A percentile compares a stretch with the other conserved stretches of the same genome.
phyloP scores from a whole-genome alignment of 2,329 filamentous ascomycete genomes.

The Xylariaceae sp. region DNA sequence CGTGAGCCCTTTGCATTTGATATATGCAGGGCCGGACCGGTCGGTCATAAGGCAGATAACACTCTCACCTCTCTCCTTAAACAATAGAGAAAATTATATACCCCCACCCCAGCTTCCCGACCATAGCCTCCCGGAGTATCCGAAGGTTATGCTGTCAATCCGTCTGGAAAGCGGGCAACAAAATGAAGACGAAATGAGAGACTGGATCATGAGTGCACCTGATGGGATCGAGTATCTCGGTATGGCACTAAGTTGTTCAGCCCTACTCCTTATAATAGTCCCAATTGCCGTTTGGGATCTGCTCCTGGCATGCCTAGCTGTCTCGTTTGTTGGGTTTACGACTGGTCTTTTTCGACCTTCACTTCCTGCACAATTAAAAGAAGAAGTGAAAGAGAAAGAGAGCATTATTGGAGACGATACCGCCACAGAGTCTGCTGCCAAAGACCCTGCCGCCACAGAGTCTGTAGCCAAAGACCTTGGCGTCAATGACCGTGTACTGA shows the following conservation, averaged over 20 bases:
- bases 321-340: slow-evolving; percentile 1
- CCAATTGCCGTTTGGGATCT: slow-evolving; percentile 1
- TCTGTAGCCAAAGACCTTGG: neutral
- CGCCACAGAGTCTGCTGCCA: too few relatives aligned
- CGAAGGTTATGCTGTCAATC: neutral
- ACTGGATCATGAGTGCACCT: neutral
- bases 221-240: neutral
- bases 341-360: neutral
- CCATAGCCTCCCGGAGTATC: neutral
- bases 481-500: neutral
- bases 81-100: neutral
- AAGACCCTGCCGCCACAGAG: too few relatives aligned
- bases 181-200: neutral
- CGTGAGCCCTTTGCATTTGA: slow-evolving; percentile 3
- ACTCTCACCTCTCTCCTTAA: neutral
- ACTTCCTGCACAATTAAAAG: neutral
- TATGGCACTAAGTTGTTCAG: neutral
- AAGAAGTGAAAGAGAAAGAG: slow-evolving; percentile 51
- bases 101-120: neutral
- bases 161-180: neutral
- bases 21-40: neutral
- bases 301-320: neutral
- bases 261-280: neutral
- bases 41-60: neutral
- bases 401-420: slow-evolving; percentile 34